A percentile compares a stretch with the other conserved stretches of the same genome.
These are phyloP conservation scores for Gonapodya sp. DNA, from an alignment of 192 early-diverging fungal species.

Conservation along the genomic window DNA sequence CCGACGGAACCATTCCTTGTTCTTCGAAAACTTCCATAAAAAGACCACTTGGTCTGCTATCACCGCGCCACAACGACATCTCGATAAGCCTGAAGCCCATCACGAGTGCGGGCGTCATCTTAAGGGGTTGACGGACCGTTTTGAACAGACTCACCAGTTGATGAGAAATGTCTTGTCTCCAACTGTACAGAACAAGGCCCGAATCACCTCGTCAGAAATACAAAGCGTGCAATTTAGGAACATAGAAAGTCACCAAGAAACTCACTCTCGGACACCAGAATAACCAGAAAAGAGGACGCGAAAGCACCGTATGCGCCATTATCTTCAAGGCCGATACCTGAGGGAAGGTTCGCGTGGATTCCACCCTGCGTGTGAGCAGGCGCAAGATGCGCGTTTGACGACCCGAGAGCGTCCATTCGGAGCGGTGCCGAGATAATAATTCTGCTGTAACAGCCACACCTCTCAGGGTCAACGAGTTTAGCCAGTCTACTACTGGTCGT, in stretches of 20 bases:
- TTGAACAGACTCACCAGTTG: not conserved
- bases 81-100: too few relatives aligned
- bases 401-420: not conserved
- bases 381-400: not conserved
- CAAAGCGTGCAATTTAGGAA: not conserved
- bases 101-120: too few relatives aligned
- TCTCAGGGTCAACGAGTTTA: too few relatives aligned
- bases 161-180: constrained; percentile 99
- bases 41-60: too few relatives aligned
- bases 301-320: not conserved
- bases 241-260: not conserved
- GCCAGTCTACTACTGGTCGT: too few relatives aligned
- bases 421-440: not conserved
- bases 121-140: too few relatives aligned
- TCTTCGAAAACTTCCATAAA: too few relatives aligned
- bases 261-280: constrained; percentile 76
- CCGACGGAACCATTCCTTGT: too few relatives aligned
- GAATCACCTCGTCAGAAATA: not conserved
- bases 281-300: constrained; percentile 66
- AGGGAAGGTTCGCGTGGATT: not conserved
- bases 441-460: too few relatives aligned
- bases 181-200: constrained; percentile 22
- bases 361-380: not conserved
- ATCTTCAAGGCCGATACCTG: not conserved
- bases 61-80: too few relatives aligned